phyloP scores from a whole-genome alignment of 305 asterid genomes.

The Andrographis paniculata region DNA sequence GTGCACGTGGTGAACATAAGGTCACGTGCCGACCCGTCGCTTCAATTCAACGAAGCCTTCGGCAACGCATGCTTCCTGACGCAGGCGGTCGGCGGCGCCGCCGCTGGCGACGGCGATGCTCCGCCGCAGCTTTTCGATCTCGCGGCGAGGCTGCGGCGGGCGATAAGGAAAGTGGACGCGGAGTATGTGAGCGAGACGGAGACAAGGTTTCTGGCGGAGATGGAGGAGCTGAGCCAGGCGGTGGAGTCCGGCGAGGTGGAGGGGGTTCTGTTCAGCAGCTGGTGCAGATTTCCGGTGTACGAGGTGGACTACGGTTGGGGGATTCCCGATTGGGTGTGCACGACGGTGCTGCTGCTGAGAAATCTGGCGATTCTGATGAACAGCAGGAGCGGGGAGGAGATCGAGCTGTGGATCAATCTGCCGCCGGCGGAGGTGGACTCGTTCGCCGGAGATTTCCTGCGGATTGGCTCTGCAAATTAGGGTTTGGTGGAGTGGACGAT shows the following conservation, averaged over 20 bases:
- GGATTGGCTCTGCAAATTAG: not conserved
- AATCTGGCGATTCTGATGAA: slow-evolving; percentile 21
- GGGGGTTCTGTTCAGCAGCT: slow-evolving; percentile 21
- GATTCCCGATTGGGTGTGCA: slow-evolving; percentile 29
- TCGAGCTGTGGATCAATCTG: slow-evolving; percentile 33
- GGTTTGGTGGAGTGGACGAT: not conserved
- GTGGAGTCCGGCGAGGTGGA: slow-evolving; percentile 3
- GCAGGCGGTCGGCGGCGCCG: slow-evolving; percentile 4
- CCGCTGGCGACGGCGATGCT: not conserved
- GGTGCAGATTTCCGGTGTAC: slow-evolving; percentile 31
- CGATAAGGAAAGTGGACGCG: slow-evolving; percentile 19
- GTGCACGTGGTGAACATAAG: slow-evolving; percentile 33
- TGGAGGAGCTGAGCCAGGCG: not conserved
- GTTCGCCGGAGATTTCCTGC: not conserved
- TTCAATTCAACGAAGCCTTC: slow-evolving; percentile 16
- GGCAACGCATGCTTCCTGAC: slow-evolving; percentile 20
- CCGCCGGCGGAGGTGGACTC: not conserved
- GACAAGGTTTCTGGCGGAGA: slow-evolving; percentile 14
- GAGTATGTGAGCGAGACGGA: slow-evolving; percentile 12
- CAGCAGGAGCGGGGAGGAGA: slow-evolving; percentile 24
- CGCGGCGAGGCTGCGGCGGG: slow-evolving; percentile 17
- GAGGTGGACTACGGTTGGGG: slow-evolving; percentile 45
- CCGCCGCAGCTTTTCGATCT: slow-evolving; percentile 9
- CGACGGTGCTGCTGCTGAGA: slow-evolving; percentile 15
- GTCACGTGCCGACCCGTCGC: slow-evolving; percentile 17